These are phyloP conservation scores for Lathyrus oleraceus DNA, from an alignment of 306 rosid genomes.

Conservation along the genomic window DNA sequence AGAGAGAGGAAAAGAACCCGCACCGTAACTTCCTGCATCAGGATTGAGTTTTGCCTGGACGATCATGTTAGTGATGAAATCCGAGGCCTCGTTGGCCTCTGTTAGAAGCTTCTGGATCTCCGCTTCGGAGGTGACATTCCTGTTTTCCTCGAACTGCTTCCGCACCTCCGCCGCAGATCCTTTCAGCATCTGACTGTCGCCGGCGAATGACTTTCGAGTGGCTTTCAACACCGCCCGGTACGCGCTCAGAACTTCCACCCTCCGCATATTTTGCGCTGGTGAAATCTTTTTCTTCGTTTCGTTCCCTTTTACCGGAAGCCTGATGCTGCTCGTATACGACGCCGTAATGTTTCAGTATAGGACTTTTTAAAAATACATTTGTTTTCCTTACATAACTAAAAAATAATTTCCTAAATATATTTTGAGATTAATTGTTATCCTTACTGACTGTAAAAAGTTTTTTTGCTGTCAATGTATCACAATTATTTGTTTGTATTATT, in stretches of 20 bases:
- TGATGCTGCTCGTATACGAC: neutral
- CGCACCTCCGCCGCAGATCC: conserved; percentile 75
- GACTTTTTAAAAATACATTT: no score
- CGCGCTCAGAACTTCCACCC: conserved; percentile 66
- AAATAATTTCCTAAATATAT: no score
- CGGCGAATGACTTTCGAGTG: conserved; percentile 71
- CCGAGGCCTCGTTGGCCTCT: conserved; percentile 80
- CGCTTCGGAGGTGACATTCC: conserved; percentile 49
- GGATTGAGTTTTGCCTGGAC: conserved; percentile 84
- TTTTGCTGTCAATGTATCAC: no score
- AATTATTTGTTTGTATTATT: no score
- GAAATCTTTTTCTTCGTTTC: neutral
- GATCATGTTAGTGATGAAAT: conserved; percentile 77
- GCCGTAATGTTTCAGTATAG: neutral
- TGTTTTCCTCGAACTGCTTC: conserved; percentile 74
- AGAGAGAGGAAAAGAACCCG: conserved; percentile 32
- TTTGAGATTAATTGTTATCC: no score
- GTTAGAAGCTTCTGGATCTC: conserved; percentile 77
- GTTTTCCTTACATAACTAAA: no score
- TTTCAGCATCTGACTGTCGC: conserved; percentile 67
- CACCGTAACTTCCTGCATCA: conserved; percentile 65
- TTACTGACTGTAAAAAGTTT: no score
- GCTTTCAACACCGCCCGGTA: conserved; percentile 79
- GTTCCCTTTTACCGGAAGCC: neutral
- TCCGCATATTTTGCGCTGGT: conserved; percentile 43